A percentile compares a stretch with the other conserved stretches of the same genome.
Evolutionary conservation across 805 yeast species (phyloP).

Genomic region (Wickerhamomyces bovis): DNA sequence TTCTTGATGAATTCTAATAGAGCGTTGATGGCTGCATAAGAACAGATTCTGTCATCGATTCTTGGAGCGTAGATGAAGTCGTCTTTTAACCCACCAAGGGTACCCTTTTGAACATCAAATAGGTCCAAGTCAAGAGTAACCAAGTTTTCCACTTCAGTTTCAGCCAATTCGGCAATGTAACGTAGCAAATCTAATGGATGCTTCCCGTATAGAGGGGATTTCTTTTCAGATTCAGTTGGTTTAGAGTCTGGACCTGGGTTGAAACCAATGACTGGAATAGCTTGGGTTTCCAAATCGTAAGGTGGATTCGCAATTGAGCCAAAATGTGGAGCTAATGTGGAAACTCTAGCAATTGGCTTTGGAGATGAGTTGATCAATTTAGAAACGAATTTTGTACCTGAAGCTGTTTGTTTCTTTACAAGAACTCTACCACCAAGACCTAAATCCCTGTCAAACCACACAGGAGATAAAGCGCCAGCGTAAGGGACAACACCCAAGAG

Average conservation of each 20-base stretch:
- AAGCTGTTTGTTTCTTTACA: slow-evolving; percentile 32
- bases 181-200: slow-evolving; percentile 66
- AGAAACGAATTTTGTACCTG: slow-evolving; percentile 31
- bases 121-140: slow-evolving; percentile 70
- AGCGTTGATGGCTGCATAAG: slow-evolving; percentile 63
- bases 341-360: slow-evolving; percentile 71
- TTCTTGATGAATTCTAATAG: slow-evolving; percentile 41
- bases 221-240: slow-evolving; percentile 53
- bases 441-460: slow-evolving; percentile 83
- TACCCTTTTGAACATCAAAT: slow-evolving; percentile 76
- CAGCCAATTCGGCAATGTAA: slow-evolving; percentile 57
- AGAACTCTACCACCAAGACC: slow-evolving; percentile 79
- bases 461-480: slow-evolving; percentile 57
- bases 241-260: slow-evolving; percentile 31
- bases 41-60: slow-evolving; percentile 78
- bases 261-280: slow-evolving; percentile 74
- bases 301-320: slow-evolving; percentile 66
- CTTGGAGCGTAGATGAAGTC: slow-evolving; percentile 82
- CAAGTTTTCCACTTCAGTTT: slow-evolving; percentile 53
- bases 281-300: slow-evolving; percentile 69
- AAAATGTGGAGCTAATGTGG: slow-evolving; percentile 84
- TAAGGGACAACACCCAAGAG: slow-evolving; percentile 81
- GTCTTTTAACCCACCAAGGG: slow-evolving; percentile 67
- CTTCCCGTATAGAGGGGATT: slow-evolving; percentile 59
- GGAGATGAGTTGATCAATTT: slow-evolving; percentile 54